These are phyloP conservation scores for Saturnispora hagleri DNA, from an alignment of 805 yeast genomes.

Conservation along the genomic window DNA sequence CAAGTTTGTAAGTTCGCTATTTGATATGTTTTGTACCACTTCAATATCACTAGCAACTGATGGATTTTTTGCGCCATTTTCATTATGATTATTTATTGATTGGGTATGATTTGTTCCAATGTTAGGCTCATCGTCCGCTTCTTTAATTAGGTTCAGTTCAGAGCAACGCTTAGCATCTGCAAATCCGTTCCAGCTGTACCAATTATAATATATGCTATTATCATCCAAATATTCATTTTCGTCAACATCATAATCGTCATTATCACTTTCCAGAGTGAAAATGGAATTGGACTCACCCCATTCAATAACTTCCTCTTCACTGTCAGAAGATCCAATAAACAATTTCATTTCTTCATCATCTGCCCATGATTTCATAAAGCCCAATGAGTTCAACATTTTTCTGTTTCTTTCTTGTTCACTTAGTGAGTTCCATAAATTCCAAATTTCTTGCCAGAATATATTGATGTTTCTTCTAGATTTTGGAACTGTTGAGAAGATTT, in stretches of 20 bases:
- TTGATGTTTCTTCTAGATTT: constrained; percentile 17
- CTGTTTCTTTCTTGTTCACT: constrained; percentile 14
- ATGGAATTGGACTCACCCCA: constrained; percentile 6
- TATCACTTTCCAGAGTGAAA: neutral
- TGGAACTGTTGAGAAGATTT: constrained; percentile 15
- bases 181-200: neutral
- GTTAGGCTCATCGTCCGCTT: constrained; percentile 8
- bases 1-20: neutral
- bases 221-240: neutral
- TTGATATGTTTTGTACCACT: neutral
- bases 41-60: too few relatives aligned
- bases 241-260: neutral
- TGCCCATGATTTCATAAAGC: constrained; percentile 18
- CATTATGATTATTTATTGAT: neutral
- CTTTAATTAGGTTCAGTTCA: constrained; percentile 10
- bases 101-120: neutral
- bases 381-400: constrained; percentile 10
- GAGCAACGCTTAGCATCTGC: neutral
- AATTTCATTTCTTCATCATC: constrained; percentile 19
- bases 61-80: too few relatives aligned
- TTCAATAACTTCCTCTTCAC: constrained; percentile 10
- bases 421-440: constrained; percentile 17
- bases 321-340: constrained; percentile 14
- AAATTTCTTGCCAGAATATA: constrained; percentile 22
- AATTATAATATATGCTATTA: neutral